Evolutionary conservation across 805 yeast genomes (phyloP).

Genomic region (Ogataea allantospora): DNA sequence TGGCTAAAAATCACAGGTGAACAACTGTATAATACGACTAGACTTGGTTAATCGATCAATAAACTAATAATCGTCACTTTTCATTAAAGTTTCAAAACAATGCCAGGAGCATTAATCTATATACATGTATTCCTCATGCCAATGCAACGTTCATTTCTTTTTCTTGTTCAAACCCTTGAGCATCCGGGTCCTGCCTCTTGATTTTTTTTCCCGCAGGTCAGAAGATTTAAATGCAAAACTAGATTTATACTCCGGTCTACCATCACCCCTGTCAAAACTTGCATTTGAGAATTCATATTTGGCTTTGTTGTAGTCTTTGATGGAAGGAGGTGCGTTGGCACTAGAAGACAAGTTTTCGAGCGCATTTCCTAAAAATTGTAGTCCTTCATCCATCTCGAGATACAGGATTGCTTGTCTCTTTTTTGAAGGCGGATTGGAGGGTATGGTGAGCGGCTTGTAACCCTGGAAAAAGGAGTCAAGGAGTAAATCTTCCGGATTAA

Average conservation of each 20-base stretch:
- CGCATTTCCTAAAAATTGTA: constrained; percentile 26
- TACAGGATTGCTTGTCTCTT: constrained; percentile 30
- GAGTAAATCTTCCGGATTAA: constrained; percentile 34
- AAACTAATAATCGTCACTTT: neutral
- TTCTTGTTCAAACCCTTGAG: constrained; percentile 1
- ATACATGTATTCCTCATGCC: constrained; percentile 1
- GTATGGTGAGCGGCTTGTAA: constrained; percentile 35
- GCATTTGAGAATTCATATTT: constrained; percentile 27
- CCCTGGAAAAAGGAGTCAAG: constrained; percentile 37
- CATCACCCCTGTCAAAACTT: constrained; percentile 21
- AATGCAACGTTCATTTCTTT: constrained; percentile 4
- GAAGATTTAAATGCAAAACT: neutral
- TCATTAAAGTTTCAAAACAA: neutral
- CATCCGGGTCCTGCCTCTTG: constrained; percentile 1
- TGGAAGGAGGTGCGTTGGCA: constrained; percentile 3
- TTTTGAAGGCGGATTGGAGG: constrained; percentile 30
- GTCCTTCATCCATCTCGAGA: constrained; percentile 34
- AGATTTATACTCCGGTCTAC: neutral
- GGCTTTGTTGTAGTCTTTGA: constrained; percentile 20
- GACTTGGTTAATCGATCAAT: neutral
- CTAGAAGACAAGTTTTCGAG: constrained; percentile 11
- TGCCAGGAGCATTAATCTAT: constrained; percentile 2
- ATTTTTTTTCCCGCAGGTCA: neutral
- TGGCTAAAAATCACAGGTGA: constrained; percentile 35
- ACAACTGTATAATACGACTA: neutral